Percentiles rank a stretch among this genome's conserved stretches.
These are phyloP conservation scores for Yarrowia deformans DNA, from an alignment of 805 yeast genomes.

Conservation along the genomic window DNA sequence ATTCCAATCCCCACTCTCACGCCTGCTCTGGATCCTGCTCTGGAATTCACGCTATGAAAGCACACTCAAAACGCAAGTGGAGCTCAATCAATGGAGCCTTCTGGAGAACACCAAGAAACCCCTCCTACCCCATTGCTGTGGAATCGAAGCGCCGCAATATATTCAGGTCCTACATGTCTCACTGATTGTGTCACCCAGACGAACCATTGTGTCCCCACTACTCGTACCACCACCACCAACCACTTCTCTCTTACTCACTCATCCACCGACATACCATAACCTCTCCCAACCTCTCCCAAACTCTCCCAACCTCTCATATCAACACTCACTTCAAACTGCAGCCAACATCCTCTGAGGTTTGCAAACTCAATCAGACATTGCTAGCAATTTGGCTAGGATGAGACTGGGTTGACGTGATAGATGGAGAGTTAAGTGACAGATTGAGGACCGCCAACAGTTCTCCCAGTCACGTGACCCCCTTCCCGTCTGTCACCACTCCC, in stretches of 20 bases:
- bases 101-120: not conserved
- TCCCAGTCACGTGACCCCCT: not conserved
- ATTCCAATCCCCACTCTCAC: too few relatives aligned
- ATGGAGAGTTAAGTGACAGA: too few relatives aligned
- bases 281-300: not conserved
- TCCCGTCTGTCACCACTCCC: not conserved
- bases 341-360: not conserved
- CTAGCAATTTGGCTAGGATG: not conserved
- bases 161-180: not conserved
- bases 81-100: too few relatives aligned
- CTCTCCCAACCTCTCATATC: not conserved
- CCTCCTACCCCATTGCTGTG: constrained; percentile 2
- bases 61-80: too few relatives aligned
- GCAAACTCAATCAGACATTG: constrained; percentile 19
- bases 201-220: too few relatives aligned
- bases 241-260: not conserved
- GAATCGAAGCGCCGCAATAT: not conserved
- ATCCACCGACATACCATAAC: too few relatives aligned
- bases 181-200: not conserved
- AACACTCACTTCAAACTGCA: too few relatives aligned
- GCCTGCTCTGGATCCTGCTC: too few relatives aligned
- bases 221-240: too few relatives aligned
- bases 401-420: too few relatives aligned
- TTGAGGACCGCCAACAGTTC: too few relatives aligned
- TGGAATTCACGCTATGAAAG: too few relatives aligned